Conservation (phyloP, 2,329 filamentous ascomycete species). For the Dothistroma pini region DNA sequence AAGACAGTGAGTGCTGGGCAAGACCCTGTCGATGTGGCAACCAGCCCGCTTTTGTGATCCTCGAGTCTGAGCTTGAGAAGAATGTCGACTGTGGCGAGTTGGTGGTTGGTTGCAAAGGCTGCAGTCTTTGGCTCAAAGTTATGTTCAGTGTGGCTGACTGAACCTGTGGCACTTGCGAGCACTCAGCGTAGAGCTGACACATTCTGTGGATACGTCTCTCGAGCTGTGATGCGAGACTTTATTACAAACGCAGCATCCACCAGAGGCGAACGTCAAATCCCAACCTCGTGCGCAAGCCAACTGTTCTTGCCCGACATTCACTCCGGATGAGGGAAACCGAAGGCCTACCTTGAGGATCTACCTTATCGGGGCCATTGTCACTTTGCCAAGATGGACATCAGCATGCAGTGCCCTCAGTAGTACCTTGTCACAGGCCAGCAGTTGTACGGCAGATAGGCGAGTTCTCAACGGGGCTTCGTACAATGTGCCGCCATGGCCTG, state of each 20-base stretch:
- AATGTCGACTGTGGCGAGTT: constrained; percentile 54
- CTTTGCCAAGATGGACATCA: neutral
- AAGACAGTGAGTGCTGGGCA: constrained; percentile 45
- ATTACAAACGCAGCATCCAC: neutral
- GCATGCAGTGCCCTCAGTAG: neutral
- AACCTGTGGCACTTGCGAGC: constrained; percentile 1
- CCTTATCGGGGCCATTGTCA: neutral
- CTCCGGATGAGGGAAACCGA: neutral
- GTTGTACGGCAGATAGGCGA: neutral
- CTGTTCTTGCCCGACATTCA: neutral
- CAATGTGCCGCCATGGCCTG: neutral
- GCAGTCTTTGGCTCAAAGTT: constrained; percentile 61
- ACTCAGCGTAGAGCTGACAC: neutral
- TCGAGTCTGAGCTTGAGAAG: constrained; percentile 52
- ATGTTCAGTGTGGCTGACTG: constrained; percentile 53
- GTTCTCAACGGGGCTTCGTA: neutral
- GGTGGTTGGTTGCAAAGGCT: constrained; percentile 58
- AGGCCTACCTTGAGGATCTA: neutral
- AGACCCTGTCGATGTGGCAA: constrained; percentile 58
- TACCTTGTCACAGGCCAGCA: neutral
- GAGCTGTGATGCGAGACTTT: too few species aligned
- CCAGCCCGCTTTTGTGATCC: constrained; percentile 52
- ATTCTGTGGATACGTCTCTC: too few species aligned
- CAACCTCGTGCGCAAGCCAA: neutral
- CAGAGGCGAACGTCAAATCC: neutral